Conservation (phyloP, 495 filamentous ascomycete species). For the Aspergillus leporis region DNA sequence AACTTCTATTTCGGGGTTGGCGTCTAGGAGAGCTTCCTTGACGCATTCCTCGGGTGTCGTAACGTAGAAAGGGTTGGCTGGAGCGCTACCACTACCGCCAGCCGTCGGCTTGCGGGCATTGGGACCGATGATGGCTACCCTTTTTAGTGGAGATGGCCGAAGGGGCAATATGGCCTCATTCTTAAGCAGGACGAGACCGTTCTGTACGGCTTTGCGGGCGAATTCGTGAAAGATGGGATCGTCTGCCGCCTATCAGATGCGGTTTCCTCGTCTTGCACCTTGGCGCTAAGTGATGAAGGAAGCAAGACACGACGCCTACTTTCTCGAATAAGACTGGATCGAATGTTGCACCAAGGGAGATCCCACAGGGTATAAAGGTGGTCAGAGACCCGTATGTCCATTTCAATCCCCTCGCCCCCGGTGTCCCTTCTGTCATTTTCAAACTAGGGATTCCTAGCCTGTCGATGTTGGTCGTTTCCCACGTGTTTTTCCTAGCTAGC, state of each 20-base stretch:
- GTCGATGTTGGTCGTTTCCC: neutral
- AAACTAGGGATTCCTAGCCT: neutral
- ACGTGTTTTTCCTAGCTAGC: conserved; percentile 3
- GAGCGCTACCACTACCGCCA: conserved; percentile 1
- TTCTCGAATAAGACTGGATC: neutral
- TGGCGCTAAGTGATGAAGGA: neutral
- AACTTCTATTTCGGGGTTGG: neutral
- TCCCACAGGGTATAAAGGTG: conserved; percentile 1
- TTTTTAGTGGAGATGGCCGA: neutral
- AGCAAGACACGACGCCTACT: neutral
- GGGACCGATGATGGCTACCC: neutral
- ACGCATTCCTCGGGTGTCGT: neutral
- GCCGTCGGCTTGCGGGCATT: neutral
- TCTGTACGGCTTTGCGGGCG: neutral
- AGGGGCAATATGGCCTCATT: conserved; percentile 6
- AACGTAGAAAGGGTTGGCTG: neutral
- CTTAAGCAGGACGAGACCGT: conserved; percentile 10
- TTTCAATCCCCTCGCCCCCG: neutral
- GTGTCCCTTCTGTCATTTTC: conserved; percentile 4
- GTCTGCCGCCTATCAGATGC: neutral
- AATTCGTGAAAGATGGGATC: neutral
- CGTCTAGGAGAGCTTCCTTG: neutral
- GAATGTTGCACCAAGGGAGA: neutral
- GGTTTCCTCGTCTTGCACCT: no score
- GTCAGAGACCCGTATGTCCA: neutral